These are phyloP conservation scores for Pelargonium australe DNA, from an alignment of 441 rosid species.

Conservation along the genomic window DNA sequence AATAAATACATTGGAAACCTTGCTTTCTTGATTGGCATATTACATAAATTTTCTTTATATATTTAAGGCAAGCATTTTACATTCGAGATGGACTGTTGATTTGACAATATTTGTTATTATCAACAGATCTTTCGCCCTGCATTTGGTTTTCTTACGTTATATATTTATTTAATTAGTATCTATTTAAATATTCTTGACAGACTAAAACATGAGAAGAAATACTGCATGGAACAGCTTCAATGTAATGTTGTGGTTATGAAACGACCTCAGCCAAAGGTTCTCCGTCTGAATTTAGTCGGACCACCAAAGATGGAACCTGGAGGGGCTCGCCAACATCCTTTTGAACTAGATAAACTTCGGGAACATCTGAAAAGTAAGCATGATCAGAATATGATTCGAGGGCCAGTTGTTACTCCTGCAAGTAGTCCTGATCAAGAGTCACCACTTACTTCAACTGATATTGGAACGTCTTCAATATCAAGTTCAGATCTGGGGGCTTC, in stretches of 20 bases:
- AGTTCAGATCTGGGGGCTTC: constrained; percentile 92
- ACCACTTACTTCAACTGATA: constrained; percentile 81
- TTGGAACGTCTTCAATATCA: constrained; percentile 86
- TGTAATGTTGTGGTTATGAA: constrained; percentile 95
- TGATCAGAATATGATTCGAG: constrained; percentile 50
- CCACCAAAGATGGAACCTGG: constrained; percentile 45
- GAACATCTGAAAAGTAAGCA: constrained; percentile 35
- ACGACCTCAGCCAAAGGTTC: constrained; percentile 79
- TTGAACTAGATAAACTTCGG: constrained; percentile 40
- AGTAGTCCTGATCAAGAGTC: constrained; percentile 97
- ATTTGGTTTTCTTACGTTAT: constrained; percentile 8
- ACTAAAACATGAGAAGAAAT: constrained; percentile 71
- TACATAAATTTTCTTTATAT: neutral
- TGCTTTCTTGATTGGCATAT: constrained; percentile 1
- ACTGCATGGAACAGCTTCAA: constrained; percentile 82
- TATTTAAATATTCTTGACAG: constrained; percentile 33
- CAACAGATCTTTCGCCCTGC: neutral
- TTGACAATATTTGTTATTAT: constrained; percentile 1
- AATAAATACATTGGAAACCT: constrained; percentile 21
- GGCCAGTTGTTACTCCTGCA: constrained; percentile 79
- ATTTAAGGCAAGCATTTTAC: constrained; percentile 11
- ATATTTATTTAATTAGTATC: constrained; percentile 17
- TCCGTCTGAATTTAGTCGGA: constrained; percentile 88
- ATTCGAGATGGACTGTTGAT: constrained; percentile 8
- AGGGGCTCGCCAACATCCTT: constrained; percentile 29